phyloP scores from a whole-genome alignment of 371 early-diverging fungal genomes.

The Syncephalis plumigaleata region DNA sequence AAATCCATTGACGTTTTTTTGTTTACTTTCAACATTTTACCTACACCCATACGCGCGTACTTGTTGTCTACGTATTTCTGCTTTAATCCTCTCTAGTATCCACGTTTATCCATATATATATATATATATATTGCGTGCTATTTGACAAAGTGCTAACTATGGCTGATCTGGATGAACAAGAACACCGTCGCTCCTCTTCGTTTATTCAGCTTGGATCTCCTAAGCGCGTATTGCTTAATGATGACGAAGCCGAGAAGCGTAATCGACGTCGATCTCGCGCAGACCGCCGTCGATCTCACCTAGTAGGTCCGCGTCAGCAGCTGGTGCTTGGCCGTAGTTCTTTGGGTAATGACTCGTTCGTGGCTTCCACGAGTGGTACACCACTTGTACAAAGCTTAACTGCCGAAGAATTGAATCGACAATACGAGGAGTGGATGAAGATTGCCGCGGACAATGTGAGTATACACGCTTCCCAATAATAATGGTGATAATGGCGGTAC shows the following conservation, averaged over 20 bases:
- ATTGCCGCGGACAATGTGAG: constrained; percentile 89
- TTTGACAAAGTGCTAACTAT: no score
- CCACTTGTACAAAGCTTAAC: constrained; percentile 6
- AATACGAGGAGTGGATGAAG: constrained; percentile 88
- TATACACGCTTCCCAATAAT: neutral
- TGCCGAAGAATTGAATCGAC: constrained; percentile 7
- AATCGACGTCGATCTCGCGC: constrained; percentile 1
- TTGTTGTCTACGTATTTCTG: neutral
- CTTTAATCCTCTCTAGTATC: neutral
- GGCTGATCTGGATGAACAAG: neutral
- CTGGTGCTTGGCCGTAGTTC: constrained; percentile 1
- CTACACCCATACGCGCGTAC: neutral
- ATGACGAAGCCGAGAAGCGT: constrained; percentile 5
- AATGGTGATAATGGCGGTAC: no score
- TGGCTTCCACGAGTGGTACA: neutral
- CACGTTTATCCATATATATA: no score
- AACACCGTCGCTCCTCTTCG: neutral
- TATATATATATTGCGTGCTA: no score
- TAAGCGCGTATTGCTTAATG: constrained; percentile 3
- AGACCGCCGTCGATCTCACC: neutral
- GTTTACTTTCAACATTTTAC: neutral
- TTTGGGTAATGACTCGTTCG: neutral
- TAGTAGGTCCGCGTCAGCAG: neutral
- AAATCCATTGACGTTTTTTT: no score
- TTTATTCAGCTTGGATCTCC: neutral